These are phyloP conservation scores for Xeromyces bisporus DNA, from an alignment of 495 filamentous ascomycete species.

Conservation along the genomic window DNA sequence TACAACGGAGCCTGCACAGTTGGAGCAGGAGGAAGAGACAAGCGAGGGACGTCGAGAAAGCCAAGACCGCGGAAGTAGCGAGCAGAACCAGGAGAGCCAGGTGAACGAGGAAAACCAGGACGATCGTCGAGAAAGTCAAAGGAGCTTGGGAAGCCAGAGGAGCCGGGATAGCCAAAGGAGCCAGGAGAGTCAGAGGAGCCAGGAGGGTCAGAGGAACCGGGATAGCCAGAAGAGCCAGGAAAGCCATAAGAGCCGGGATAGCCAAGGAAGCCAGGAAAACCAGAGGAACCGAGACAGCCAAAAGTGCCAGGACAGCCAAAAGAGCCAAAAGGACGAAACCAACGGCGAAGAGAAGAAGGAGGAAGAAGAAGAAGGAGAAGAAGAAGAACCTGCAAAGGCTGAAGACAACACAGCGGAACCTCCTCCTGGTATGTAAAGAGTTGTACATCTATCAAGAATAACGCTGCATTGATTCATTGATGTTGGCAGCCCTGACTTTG, in stretches of 20 bases:
- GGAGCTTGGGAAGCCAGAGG: not conserved
- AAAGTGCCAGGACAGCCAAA: not conserved
- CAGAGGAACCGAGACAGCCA: not conserved
- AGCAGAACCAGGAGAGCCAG: conserved; percentile 4
- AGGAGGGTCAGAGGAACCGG: not conserved
- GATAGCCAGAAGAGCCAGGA: conserved; percentile 3
- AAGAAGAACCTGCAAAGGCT: conserved; percentile 2
- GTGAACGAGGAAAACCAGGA: conserved; percentile 3
- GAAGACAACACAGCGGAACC: conserved; percentile 4
- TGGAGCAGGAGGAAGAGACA: conserved; percentile 2
- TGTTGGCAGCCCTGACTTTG: conserved; percentile 1
- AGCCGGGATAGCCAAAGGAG: not conserved
- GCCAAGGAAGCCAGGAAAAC: not conserved
- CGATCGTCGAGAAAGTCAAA: not conserved
- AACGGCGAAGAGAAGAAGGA: conserved; percentile 1
- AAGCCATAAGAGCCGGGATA: not conserved
- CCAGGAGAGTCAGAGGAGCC: not conserved
- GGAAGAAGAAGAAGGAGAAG: conserved; percentile 3
- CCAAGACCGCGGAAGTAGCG: not conserved
- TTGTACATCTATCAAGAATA: conserved; percentile 1
- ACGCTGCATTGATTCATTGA: not conserved
- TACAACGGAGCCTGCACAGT: conserved; percentile 4
- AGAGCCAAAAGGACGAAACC: not conserved
- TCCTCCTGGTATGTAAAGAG: conserved; percentile 5
- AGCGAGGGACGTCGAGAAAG: conserved; percentile 1